phyloP scores from a whole-genome alignment of 2,329 filamentous ascomycete species.

The Hypoxylon sp. region DNA sequence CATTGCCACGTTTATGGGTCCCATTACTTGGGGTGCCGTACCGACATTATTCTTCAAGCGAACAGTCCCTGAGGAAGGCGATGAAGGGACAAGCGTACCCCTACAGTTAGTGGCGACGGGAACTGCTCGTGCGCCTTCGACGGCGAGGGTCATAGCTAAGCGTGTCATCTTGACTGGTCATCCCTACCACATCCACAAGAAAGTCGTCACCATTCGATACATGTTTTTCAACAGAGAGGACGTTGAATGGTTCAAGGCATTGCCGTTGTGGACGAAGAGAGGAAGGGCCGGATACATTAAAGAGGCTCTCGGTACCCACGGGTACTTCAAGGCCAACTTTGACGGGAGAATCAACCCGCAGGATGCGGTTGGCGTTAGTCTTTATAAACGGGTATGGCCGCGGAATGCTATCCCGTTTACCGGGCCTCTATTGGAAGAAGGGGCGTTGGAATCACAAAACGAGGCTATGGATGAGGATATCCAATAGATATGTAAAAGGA shows the following conservation, averaged over 20 bases:
- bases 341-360: slow-evolving; percentile 96
- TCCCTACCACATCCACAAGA: slow-evolving; percentile 99
- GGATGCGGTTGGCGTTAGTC: slow-evolving; percentile 90
- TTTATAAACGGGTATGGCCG: slow-evolving; percentile 90
- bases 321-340: slow-evolving; percentile 99
- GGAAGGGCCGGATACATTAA: slow-evolving; percentile 93
- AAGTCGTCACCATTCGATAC: slow-evolving; percentile 95
- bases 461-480: slow-evolving; percentile 61
- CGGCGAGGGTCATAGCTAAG: slow-evolving; percentile 88
- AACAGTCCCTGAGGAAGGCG: slow-evolving; percentile 61
- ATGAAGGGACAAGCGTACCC: slow-evolving; percentile 62
- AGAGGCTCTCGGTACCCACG: slow-evolving; percentile 94
- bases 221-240: slow-evolving; percentile 99
- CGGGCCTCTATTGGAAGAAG: slow-evolving; percentile 60
- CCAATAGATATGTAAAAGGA: slow-evolving; percentile 36
- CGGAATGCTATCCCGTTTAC: slow-evolving; percentile 70
- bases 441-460: slow-evolving; percentile 42
- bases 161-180: slow-evolving; percentile 94
- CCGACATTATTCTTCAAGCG: slow-evolving; percentile 90
- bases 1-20: slow-evolving; percentile 90
- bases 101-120: slow-evolving; percentile 87
- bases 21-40: slow-evolving; percentile 92
- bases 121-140: slow-evolving; percentile 84
- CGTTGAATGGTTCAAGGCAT: slow-evolving; percentile 96
- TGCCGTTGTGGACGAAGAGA: slow-evolving; percentile 93